Evolutionary conservation across 345 rosid species (phyloP), one percentile per base, ranked within the genome.

Genomic region (Euphorbia peplus): DNA sequence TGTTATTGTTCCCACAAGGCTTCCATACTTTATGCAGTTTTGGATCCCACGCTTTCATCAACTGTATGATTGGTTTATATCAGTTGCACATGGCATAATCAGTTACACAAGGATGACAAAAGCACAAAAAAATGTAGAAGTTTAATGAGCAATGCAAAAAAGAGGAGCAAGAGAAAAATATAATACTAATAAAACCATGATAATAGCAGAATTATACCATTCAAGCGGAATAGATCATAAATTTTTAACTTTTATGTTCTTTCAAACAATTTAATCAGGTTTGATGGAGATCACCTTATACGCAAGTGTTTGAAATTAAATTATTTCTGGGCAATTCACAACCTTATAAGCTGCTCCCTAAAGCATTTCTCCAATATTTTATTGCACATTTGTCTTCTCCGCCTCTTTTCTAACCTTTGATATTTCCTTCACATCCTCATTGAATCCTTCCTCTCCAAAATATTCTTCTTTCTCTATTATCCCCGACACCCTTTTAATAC

Each of bases 11-110:
- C 13, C 73, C 77, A 69, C 92, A 86, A n/a, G 95, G 88, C 76
- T 80, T 86, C 98, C 97, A 93, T 58, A 71, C 63, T 69, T 78
- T 82, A 66, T 60, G 82, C 19, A 64, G 46, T 67, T 82, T 84
- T 60, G 79, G 83, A 69, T 83, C 82, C 98, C 97, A 93, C 28
- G 84, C 78, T 66, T 67, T 39, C 78, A 74, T 77, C 85, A 93
- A 66, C 97, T 93, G 87, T 83, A 86, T 58, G 60, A 73, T 72
- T 66, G 48, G 60, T 60, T 64, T 63, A 59, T 35, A 62, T 70
- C 29, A 48, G 46, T 59, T 71, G 42, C 37, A 37, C 24, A 39
- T 37, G 47, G 41, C 8, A 19, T 9, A 65, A 47, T 54, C 5
- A 32, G 37, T 56, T n/a, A 68, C 19, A 63, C 53, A 7, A 32